phyloP scores from a whole-genome alignment of 2,329 filamentous ascomycete species.

The Clarireedia monteithiana region DNA sequence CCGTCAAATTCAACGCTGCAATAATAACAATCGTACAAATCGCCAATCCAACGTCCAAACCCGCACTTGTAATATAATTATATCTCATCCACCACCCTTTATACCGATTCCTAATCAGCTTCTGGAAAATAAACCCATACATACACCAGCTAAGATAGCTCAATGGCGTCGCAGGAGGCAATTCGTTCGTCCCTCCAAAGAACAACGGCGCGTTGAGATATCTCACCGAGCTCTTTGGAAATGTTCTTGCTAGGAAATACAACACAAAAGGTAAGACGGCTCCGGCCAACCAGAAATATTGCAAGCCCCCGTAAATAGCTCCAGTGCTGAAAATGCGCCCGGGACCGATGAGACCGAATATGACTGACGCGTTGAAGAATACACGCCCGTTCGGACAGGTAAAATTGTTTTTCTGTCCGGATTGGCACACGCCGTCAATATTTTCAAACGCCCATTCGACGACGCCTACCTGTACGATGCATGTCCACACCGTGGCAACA shows the following conservation, averaged over 20 bases:
- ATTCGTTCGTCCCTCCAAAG: constrained; percentile 6
- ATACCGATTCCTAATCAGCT: constrained; percentile 54
- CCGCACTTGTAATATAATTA: constrained; percentile 69
- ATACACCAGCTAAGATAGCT: constrained; percentile 63
- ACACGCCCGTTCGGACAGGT: constrained; percentile 38
- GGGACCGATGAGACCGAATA: constrained; percentile 69
- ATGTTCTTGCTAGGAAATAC: constrained; percentile 45
- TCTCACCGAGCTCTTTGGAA: constrained; percentile 53
- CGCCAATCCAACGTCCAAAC: constrained; percentile 60
- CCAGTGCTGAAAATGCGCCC: constrained; percentile 33
- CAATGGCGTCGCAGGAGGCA: constrained; percentile 59
- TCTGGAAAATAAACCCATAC: constrained; percentile 63
- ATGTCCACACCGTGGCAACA: constrained; percentile 57
- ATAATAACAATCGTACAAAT: constrained; percentile 64
- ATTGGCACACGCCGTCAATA: constrained; percentile 57
- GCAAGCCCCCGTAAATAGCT: constrained; percentile 53
- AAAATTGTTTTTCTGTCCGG: constrained; percentile 37
- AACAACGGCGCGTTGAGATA: constrained; percentile 10
- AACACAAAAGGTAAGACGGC: constrained; percentile 53
- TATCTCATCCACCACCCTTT: constrained; percentile 71
- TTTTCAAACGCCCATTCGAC: constrained; percentile 52
- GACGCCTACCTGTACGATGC: constrained; percentile 57
- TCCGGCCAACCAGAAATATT: constrained; percentile 67
- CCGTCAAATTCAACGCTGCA: constrained; percentile 55
- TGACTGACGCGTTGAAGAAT: constrained; percentile 58